phyloP scores from a whole-genome alignment of 805 yeast genomes.

The Priceomyces haplophilus region DNA sequence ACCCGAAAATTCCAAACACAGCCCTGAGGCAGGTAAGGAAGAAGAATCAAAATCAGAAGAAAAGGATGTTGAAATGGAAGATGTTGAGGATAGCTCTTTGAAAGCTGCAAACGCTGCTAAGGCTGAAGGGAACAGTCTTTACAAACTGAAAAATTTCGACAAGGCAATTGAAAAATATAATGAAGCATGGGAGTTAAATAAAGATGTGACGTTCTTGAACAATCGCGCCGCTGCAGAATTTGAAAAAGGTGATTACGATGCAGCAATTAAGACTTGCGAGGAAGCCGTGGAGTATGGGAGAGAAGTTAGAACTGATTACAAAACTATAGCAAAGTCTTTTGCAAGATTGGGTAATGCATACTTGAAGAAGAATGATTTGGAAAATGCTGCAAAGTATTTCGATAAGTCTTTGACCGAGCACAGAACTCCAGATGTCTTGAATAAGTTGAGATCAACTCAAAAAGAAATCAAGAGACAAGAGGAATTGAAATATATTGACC shows the following conservation, averaged over 20 bases:
- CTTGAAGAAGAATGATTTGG: slow-evolving; percentile 68
- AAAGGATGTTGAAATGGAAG: slow-evolving; percentile 39
- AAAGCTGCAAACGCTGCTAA: slow-evolving; percentile 66
- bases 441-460: slow-evolving; percentile 83
- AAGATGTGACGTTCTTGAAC: slow-evolving; percentile 90
- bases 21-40: slow-evolving; percentile 15
- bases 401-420: slow-evolving; percentile 95
- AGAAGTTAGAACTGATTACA: slow-evolving; percentile 87
- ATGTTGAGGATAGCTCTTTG: slow-evolving; percentile 33
- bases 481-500: slow-evolving; percentile 75
- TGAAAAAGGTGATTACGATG: slow-evolving; percentile 89
- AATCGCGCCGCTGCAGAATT: slow-evolving; percentile 97
- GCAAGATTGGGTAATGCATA: slow-evolving; percentile 86
- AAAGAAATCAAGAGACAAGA: slow-evolving; percentile 79
- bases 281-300: slow-evolving; percentile 87
- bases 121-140: slow-evolving; percentile 79
- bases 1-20: slow-evolving; percentile 5
- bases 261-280: slow-evolving; percentile 77
- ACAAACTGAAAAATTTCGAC: slow-evolving; percentile 85
- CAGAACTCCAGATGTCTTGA: slow-evolving; percentile 89
- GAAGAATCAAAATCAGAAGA: slow-evolving; percentile 8
- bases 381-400: slow-evolving; percentile 70
- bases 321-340: slow-evolving; percentile 85
- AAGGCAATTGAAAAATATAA: slow-evolving; percentile 86
- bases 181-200: slow-evolving; percentile 76